Percentiles rank a stretch among this genome's conserved stretches.
phyloP scores from a whole-genome alignment of 2,329 filamentous ascomycete genomes.

The Gnomoniopsis smithogilvyi region DNA sequence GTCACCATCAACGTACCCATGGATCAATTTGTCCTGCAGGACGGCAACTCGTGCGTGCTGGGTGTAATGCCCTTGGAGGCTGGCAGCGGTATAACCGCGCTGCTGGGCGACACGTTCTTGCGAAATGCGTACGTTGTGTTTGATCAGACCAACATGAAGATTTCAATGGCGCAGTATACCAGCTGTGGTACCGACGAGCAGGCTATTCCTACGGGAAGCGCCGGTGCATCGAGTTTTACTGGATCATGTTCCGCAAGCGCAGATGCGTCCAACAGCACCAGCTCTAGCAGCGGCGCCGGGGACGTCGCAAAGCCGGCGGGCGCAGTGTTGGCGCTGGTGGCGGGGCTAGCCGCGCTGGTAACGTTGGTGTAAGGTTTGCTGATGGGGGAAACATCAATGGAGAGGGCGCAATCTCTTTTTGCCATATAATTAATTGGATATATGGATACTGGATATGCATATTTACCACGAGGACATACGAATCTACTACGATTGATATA shows the following conservation, averaged over 20 bases:
- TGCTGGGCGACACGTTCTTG: constrained; percentile 31
- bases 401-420: background rate
- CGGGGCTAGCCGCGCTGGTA: constrained; percentile 10
- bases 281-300: background rate
- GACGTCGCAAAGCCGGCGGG: constrained; percentile 1
- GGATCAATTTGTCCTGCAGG: constrained; percentile 32
- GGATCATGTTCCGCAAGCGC: constrained; percentile 20
- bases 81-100: constrained; percentile 18
- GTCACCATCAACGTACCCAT: constrained; percentile 35
- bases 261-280: background rate
- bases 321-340: constrained; percentile 7
- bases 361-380: constrained; percentile 10
- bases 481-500: background rate
- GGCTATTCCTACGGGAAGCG: constrained; percentile 22
- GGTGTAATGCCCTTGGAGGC: constrained; percentile 22
- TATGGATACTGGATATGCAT: background rate
- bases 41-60: constrained; percentile 18
- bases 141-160: constrained; percentile 29
- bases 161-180: constrained; percentile 30
- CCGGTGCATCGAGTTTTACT: constrained; percentile 15
- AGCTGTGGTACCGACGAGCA: constrained; percentile 28
- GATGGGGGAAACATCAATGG: background rate
- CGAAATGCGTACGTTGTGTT: constrained; percentile 30
- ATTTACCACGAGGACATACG: background rate
- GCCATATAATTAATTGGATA: background rate